Conservation (phyloP, 345 rosid species). For the Brassica cretica region DNA sequence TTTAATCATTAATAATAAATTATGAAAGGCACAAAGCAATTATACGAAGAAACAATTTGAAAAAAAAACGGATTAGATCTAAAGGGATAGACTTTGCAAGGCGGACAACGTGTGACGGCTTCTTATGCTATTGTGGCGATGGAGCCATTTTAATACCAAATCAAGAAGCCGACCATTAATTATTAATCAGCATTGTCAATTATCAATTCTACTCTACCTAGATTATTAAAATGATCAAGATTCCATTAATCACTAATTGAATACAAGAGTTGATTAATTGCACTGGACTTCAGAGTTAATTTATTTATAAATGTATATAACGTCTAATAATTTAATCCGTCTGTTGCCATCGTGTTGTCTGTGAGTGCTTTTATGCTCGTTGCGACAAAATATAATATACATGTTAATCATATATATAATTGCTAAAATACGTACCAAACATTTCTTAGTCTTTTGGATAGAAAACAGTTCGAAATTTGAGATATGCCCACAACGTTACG, state of each 20-base stretch:
- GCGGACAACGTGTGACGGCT: conserved; percentile 35
- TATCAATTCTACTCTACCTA: neutral
- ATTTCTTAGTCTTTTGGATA: neutral
- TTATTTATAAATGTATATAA: neutral
- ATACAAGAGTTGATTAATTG: conserved; percentile 15
- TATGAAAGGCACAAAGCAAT: neutral
- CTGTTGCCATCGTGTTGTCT: conserved; percentile 21
- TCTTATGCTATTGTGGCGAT: conserved; percentile 10
- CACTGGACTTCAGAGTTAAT: conserved; percentile 31
- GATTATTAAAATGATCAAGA: neutral
- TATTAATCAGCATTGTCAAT: conserved; percentile 7
- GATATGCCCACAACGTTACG: neutral
- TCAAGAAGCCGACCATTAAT: conserved; percentile 25
- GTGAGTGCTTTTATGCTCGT: conserved; percentile 32
- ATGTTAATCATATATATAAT: conserved; percentile 5
- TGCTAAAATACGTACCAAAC: conserved; percentile 11
- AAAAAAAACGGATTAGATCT: neutral
- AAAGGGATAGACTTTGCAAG: conserved; percentile 24
- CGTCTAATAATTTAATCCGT: neutral
- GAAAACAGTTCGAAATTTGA: neutral
- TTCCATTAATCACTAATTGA: conserved; percentile 26
- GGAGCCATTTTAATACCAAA: conserved; percentile 8
- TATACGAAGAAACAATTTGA: neutral
- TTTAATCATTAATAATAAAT: neutral
- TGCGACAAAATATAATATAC: conserved; percentile 32